Conservation (phyloP, 2,329 filamentous ascomycete species). For the Lecanoromycetidae sp. region DNA sequence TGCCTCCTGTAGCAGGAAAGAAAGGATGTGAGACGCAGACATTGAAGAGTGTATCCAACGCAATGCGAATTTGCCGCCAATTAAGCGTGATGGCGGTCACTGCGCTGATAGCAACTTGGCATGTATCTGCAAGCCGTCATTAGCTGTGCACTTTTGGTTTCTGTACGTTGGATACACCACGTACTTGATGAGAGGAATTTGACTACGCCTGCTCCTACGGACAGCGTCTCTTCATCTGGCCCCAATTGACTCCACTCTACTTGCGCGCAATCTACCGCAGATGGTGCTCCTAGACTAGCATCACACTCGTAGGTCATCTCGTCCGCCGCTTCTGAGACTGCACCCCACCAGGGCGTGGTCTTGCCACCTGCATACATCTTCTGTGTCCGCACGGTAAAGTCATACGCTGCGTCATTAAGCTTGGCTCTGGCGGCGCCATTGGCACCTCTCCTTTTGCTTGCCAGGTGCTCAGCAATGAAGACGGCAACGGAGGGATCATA, state of each 20-base stretch:
- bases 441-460: not conserved
- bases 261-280: not conserved
- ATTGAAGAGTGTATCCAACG: conserved; percentile 2
- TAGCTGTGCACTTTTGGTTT: not conserved
- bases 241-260: conserved; percentile 1
- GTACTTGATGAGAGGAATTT: conserved; percentile 2
- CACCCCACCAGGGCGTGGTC: conserved; percentile 2
- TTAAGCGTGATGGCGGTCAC: not conserved
- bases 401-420: not conserved
- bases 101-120: conserved; percentile 1
- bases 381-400: not conserved
- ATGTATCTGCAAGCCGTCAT: not conserved
- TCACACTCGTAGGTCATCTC: conserved; percentile 6
- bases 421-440: not conserved
- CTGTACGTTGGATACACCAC: not conserved
- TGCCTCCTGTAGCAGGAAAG: not conserved
- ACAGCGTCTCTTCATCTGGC: not conserved
- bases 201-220: not conserved
- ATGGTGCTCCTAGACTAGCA: not conserved
- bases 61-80: conserved; percentile 4
- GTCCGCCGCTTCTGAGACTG: not conserved
- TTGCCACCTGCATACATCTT: conserved; percentile 2
- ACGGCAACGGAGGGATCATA: conserved; percentile 2
- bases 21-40: not conserved
- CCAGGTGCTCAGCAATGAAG: conserved; percentile 1